Evolutionary conservation across 1,284 basidiomycete species (phyloP).

Genomic region (Boletus smithii): DNA sequence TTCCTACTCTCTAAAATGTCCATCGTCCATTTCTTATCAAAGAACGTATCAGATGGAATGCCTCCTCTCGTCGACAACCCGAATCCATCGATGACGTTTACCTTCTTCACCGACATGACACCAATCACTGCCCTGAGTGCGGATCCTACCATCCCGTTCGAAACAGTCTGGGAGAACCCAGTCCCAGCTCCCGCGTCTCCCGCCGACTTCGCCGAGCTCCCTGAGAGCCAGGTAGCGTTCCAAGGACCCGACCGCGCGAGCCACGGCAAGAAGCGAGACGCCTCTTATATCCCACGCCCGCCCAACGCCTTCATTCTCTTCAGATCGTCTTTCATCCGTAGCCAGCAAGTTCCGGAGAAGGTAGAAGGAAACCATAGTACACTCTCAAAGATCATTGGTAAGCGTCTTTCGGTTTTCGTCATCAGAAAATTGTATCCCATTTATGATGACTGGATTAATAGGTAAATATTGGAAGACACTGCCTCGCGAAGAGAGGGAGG

Average conservation of each 20-base stretch:
- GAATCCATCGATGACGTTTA: conserved; percentile 46
- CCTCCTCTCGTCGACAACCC: conserved; percentile 51
- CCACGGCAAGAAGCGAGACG: conserved; percentile 48
- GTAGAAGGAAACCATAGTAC: conserved; percentile 80
- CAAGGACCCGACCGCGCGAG: conserved; percentile 32
- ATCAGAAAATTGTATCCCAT: neutral
- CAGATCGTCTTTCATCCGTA: conserved; percentile 82
- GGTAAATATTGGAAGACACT: conserved; percentile 63
- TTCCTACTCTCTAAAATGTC: neutral
- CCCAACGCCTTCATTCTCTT: conserved; percentile 96
- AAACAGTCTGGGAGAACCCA: conserved; percentile 34
- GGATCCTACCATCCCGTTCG: conserved; percentile 37
- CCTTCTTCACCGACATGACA: conserved; percentile 46
- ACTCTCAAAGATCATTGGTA: conserved; percentile 58
- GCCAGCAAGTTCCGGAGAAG: conserved; percentile 70
- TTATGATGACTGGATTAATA: conserved; percentile 21
- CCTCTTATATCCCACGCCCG: conserved; percentile 80
- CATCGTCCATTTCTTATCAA: conserved; percentile 12
- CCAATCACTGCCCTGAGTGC: conserved; percentile 40
- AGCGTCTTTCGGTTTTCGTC: conserved; percentile 12
- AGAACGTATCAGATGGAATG: conserved; percentile 40
- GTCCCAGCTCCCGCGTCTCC: conserved; percentile 15
- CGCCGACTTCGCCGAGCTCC: conserved; percentile 21
- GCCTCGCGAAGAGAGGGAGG: conserved; percentile 55
- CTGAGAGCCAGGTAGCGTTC: conserved; percentile 13